Conservation (phyloP, 139 green algal genomes). For the Parachlorella kessleri region DNA sequence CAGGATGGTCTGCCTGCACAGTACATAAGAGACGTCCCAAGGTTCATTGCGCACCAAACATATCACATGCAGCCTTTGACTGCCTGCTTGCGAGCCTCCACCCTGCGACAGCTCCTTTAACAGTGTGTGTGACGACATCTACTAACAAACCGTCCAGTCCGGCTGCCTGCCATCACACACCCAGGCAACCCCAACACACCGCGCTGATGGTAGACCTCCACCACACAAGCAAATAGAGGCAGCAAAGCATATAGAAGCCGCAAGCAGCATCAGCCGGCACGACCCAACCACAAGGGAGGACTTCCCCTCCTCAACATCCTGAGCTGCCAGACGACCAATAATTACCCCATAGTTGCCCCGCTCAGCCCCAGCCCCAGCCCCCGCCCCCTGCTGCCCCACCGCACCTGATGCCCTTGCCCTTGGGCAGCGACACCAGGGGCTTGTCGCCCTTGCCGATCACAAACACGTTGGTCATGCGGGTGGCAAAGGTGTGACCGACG, state of each 20-base stretch:
- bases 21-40: neutral
- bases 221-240: neutral
- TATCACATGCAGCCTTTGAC: neutral
- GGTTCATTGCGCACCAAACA: neutral
- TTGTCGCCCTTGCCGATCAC: constrained; percentile 97
- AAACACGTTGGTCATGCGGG: constrained; percentile 95
- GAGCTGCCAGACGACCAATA: neutral
- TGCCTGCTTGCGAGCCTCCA: too few species aligned
- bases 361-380: neutral
- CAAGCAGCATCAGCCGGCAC: too few species aligned
- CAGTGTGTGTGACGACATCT: too few species aligned
- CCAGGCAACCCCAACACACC: too few species aligned
- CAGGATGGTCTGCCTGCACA: constrained; percentile 82
- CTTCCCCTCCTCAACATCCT: neutral
- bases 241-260: neutral
- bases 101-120: too few species aligned
- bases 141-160: too few species aligned
- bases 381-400: neutral
- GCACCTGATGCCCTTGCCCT: constrained; percentile 95
- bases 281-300: too few species aligned
- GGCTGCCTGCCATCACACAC: too few species aligned
- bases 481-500: constrained; percentile 94
- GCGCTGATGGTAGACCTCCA: too few species aligned
- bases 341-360: neutral
- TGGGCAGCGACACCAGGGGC: constrained; percentile 95